phyloP scores from a whole-genome alignment of 345 rosid species.

The Angophora floribunda region DNA sequence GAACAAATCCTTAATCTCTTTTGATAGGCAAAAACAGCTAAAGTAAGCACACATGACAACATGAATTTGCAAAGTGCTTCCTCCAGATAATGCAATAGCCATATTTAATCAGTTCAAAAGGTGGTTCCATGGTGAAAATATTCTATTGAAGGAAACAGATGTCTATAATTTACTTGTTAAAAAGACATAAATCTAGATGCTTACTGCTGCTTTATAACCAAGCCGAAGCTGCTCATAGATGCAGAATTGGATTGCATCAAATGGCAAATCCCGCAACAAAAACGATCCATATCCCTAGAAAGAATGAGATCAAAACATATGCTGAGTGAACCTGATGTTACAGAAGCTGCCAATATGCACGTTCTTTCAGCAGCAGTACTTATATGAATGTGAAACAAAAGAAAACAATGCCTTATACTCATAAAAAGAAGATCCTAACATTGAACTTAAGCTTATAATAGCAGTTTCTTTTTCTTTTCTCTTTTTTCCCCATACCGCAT shows the following conservation, averaged over 20 bases:
- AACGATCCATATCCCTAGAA: conserved; percentile 84
- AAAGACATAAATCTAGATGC: conserved; percentile 1
- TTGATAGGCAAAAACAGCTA: background rate
- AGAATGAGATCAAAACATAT: background rate
- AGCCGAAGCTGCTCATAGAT: conserved; percentile 90
- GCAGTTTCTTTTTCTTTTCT: background rate
- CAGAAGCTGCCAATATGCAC: background rate
- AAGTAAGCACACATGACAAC: background rate
- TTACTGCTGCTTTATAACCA: conserved; percentile 78
- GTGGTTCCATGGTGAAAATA: background rate
- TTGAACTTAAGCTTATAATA: background rate
- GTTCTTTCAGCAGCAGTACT: background rate
- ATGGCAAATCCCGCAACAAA: conserved; percentile 82
- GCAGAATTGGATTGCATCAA: conserved; percentile 97
- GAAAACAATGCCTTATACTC: background rate
- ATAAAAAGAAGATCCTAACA: background rate
- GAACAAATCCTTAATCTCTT: background rate
- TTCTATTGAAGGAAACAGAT: background rate
- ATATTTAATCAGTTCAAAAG: background rate
- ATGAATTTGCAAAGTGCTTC: background rate
- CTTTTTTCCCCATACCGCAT: conserved; percentile 47
- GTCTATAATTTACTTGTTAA: background rate
- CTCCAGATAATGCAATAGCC: background rate
- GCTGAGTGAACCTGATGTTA: background rate
- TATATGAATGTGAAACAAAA: background rate